A percentile compares a stretch with the other conserved stretches of the same genome.
These are phyloP conservation scores for Tylopilus sp. DNA, from an alignment of 768 basidiomycete species.

Conservation along the genomic window DNA sequence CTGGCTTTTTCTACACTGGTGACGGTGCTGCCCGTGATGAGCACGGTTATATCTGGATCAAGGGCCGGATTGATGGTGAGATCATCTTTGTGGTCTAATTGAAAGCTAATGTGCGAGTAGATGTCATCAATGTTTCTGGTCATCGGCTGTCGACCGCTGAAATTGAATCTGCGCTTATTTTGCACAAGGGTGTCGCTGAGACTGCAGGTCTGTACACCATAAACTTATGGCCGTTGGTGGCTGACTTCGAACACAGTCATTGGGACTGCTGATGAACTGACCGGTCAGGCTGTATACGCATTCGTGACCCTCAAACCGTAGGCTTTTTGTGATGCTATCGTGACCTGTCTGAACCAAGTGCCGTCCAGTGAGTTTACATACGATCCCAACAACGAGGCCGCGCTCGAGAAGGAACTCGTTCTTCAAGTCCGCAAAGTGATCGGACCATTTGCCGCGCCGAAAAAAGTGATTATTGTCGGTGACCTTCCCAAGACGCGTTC, in stretches of 20 bases:
- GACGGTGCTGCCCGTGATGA: slow-evolving; percentile 94
- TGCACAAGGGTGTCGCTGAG: slow-evolving; percentile 94
- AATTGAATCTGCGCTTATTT: slow-evolving; percentile 94
- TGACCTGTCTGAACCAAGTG: neutral
- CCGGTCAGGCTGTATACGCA: slow-evolving; percentile 90
- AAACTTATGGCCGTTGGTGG: neutral
- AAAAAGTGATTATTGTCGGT: slow-evolving; percentile 78
- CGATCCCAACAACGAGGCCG: slow-evolving; percentile 64
- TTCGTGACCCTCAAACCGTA: slow-evolving; percentile 95
- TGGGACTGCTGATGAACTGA: slow-evolving; percentile 81
- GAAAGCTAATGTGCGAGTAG: slow-evolving; percentile 34
- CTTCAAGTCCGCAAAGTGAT: slow-evolving; percentile 97
- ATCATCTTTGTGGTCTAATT: slow-evolving; percentile 14
- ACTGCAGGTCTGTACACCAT: slow-evolving; percentile 57
- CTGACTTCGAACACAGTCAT: slow-evolving; percentile 48
- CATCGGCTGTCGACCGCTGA: slow-evolving; percentile 97
- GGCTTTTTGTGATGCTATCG: slow-evolving; percentile 27
- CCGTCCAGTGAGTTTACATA: slow-evolving; percentile 72
- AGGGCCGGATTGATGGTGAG: slow-evolving; percentile 90
- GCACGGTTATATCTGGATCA: slow-evolving; percentile 99
- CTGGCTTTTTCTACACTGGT: slow-evolving; percentile 94
- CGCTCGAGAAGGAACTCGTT: slow-evolving; percentile 80
- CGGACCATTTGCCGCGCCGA: slow-evolving; percentile 96
- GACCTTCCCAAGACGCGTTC: slow-evolving; percentile 95
- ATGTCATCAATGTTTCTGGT: slow-evolving; percentile 98